These are phyloP conservation scores for Cyamopsis tetragonoloba DNA, from an alignment of 306 rosid species.

Conservation along the genomic window DNA sequence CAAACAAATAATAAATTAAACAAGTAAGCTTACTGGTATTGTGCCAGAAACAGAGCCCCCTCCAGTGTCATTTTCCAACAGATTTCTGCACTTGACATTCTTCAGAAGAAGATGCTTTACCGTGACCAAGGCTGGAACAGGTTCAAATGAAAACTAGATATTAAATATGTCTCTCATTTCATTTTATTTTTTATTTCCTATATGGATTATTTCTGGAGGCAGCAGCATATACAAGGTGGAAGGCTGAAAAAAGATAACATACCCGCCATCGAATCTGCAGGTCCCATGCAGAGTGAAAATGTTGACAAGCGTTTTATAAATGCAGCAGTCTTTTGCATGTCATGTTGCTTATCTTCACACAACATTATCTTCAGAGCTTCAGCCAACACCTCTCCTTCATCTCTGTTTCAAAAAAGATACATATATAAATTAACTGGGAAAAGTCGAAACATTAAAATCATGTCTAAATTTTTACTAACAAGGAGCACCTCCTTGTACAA, in stretches of 20 bases:
- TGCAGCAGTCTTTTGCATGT: slow-evolving; percentile 98
- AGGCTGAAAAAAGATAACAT: slow-evolving; percentile 22
- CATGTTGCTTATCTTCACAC: slow-evolving; percentile 95
- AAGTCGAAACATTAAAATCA: background rate
- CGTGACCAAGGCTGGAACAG: slow-evolving; percentile 78
- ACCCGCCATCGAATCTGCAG: slow-evolving; percentile 96
- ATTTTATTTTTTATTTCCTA: background rate
- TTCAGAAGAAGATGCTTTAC: slow-evolving; percentile 90
- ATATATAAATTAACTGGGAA: background rate
- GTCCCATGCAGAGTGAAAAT: slow-evolving; percentile 64
- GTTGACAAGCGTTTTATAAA: slow-evolving; percentile 87
- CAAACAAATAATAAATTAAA: slow-evolving; percentile 3
- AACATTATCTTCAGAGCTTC: slow-evolving; percentile 94
- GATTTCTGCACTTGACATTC: slow-evolving; percentile 85
- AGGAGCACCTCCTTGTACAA: background rate
- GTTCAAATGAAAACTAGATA: slow-evolving; percentile 19
- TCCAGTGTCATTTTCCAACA: slow-evolving; percentile 91
- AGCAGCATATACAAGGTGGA: background rate
- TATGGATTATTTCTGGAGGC: background rate
- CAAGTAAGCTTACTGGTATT: slow-evolving; percentile 52
- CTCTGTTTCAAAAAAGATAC: slow-evolving; percentile 50
- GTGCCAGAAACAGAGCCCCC: slow-evolving; percentile 91
- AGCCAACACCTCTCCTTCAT: slow-evolving; percentile 80
- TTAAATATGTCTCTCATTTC: background rate
- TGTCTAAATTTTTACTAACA: background rate